phyloP scores from a whole-genome alignment of 1,284 basidiomycete genomes.

The Ustilago xerochloae region DNA sequence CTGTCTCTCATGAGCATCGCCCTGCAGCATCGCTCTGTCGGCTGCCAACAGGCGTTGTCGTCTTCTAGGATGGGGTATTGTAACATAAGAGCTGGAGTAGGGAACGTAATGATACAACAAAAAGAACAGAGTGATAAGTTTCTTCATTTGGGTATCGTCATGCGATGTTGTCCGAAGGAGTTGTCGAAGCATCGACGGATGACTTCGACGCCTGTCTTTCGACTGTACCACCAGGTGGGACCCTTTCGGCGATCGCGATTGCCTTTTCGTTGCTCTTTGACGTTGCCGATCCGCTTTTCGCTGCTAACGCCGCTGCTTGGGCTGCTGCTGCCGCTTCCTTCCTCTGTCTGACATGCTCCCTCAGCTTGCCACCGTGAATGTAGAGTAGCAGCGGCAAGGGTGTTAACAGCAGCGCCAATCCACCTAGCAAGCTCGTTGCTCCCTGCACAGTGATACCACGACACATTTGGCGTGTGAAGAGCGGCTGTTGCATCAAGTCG shows the following conservation, averaged over 20 bases:
- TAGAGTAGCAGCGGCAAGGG: slow-evolving; percentile 39
- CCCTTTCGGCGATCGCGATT: not conserved
- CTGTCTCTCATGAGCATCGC: too few species aligned
- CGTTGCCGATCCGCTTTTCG: not conserved
- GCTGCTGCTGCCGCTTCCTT: slow-evolving; percentile 32
- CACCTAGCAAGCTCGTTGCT: slow-evolving; percentile 28
- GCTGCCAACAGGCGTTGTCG: too few species aligned
- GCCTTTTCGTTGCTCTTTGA: not conserved
- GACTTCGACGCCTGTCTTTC: not conserved
- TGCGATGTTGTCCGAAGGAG: not conserved
- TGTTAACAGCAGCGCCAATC: slow-evolving; percentile 35
- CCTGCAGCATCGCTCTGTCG: too few species aligned
- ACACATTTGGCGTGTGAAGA: slow-evolving; percentile 41
- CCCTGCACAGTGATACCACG: slow-evolving; percentile 35
- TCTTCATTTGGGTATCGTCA: not conserved
- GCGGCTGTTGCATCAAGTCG: too few species aligned
- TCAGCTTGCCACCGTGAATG: slow-evolving; percentile 26
- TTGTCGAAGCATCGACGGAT: slow-evolving; percentile 12
- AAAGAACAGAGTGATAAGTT: too few species aligned
- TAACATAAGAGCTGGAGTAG: too few species aligned
- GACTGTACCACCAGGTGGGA: slow-evolving; percentile 21
- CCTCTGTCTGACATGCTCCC: slow-evolving; percentile 21
- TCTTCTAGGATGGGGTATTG: too few species aligned
- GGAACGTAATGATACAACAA: too few species aligned
- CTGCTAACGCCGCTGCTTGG: slow-evolving; percentile 7